These are phyloP conservation scores for Elsinoe ampelina DNA, from an alignment of 2,329 filamentous ascomycete genomes.

Conservation along the genomic window DNA sequence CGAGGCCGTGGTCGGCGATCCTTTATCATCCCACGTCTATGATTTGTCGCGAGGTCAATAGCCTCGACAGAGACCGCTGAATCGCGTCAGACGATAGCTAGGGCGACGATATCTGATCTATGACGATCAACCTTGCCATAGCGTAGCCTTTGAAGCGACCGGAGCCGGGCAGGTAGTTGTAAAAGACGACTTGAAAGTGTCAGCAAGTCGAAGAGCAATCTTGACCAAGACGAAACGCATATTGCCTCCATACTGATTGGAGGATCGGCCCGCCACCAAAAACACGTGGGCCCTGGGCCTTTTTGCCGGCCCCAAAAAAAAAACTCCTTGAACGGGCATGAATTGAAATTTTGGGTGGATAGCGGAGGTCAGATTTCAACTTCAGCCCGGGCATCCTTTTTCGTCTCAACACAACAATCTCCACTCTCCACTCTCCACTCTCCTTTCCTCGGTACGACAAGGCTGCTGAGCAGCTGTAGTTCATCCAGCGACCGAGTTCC, in stretches of 20 bases:
- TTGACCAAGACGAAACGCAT: background rate
- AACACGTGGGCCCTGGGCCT: background rate
- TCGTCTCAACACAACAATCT: background rate
- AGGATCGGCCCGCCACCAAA: slow-evolving; percentile 6
- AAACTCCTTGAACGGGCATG: slow-evolving; percentile 9
- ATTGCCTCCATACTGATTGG: background rate
- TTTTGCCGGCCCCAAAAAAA: slow-evolving; percentile 4
- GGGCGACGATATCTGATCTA: background rate
- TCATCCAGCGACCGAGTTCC: no score
- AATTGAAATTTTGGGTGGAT: slow-evolving; percentile 7
- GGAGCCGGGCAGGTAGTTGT: background rate
- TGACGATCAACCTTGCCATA: no score
- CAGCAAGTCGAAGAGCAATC: background rate
- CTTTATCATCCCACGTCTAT: background rate
- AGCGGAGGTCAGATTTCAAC: background rate
- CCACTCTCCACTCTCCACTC: slow-evolving; percentile 11
- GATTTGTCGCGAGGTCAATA: no score
- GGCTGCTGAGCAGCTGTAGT: background rate
- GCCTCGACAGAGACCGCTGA: no score
- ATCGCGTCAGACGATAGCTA: background rate
- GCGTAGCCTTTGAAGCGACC: no score
- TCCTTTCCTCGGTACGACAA: background rate
- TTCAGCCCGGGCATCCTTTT: slow-evolving; percentile 2
- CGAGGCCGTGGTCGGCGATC: background rate
- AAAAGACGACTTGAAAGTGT: background rate